phyloP scores from a whole-genome alignment of 2,329 filamentous ascomycete genomes.

The Boeremia lycopersici region DNA sequence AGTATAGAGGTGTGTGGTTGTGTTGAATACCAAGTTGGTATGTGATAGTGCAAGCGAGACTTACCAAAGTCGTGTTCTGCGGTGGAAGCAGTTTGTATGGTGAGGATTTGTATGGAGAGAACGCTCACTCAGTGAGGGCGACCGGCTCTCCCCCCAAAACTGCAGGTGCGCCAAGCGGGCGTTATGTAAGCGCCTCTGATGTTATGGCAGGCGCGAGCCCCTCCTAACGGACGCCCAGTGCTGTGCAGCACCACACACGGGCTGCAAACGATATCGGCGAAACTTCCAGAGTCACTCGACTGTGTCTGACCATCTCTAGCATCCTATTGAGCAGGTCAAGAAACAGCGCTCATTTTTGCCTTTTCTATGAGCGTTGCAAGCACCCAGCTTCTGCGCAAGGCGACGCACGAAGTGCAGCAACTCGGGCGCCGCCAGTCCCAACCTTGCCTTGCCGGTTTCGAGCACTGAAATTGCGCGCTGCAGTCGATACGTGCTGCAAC shows the following conservation, averaged over 20 bases:
- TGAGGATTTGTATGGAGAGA: slow-evolving; percentile 31
- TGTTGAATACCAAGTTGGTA: slow-evolving; percentile 23
- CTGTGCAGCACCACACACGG: slow-evolving; percentile 23
- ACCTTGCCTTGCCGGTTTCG: slow-evolving; percentile 15
- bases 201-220: slow-evolving; percentile 19
- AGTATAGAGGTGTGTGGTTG: slow-evolving; percentile 34
- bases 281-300: not conserved
- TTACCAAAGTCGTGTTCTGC: slow-evolving; percentile 39
- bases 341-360: not conserved
- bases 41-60: slow-evolving; percentile 37
- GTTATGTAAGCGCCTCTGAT: slow-evolving; percentile 15
- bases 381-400: slow-evolving; percentile 5
- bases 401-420: slow-evolving; percentile 9
- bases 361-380: not conserved
- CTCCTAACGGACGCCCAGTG: slow-evolving; percentile 18
- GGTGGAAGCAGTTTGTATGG: slow-evolving; percentile 25
- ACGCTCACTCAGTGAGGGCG: slow-evolving; percentile 17
- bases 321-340: not conserved
- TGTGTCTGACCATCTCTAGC: slow-evolving; percentile 2
- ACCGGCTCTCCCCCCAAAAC: not conserved
- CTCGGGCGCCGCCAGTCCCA: slow-evolving; percentile 8
- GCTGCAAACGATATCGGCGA: slow-evolving; percentile 16
- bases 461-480: slow-evolving; percentile 14
- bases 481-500: slow-evolving; percentile 12
- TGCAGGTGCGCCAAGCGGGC: slow-evolving; percentile 4